Percentiles rank a stretch among this genome's conserved stretches.
Evolutionary conservation across 176 grass and related monocot species (phyloP).

Genomic region (Olyra latifolia): DNA sequence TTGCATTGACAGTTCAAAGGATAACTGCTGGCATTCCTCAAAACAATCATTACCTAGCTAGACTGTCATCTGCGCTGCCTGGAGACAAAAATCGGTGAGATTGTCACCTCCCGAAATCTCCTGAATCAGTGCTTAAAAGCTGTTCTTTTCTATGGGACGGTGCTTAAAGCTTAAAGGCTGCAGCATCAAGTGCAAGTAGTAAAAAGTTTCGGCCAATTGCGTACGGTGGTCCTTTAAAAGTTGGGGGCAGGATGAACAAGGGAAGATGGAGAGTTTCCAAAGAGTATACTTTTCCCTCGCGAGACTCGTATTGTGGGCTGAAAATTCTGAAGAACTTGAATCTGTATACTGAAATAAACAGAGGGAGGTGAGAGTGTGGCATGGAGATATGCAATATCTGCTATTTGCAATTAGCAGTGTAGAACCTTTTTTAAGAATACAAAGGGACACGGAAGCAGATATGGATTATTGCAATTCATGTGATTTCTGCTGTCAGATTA

Average conservation of each 20-base stretch:
- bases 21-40: neutral
- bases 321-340: too few species aligned
- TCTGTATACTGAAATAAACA: too few species aligned
- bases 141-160: conserved; percentile 22
- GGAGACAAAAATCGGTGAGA: neutral
- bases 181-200: conserved; percentile 16
- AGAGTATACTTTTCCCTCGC: neutral
- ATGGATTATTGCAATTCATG: too few species aligned
- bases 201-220: neutral
- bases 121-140: conserved; percentile 43
- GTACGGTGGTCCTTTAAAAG: neutral
- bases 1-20: neutral
- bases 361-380: too few species aligned
- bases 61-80: neutral
- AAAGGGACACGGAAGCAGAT: too few species aligned
- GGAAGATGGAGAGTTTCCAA: neutral
- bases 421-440: too few species aligned
- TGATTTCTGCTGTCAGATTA: too few species aligned
- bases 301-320: too few species aligned
- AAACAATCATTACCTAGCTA: conserved; percentile 6
- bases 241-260: too few species aligned
- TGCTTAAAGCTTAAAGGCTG: neutral
- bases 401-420: too few species aligned
- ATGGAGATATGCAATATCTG: too few species aligned
- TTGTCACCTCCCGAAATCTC: conserved; percentile 9